phyloP scores from a whole-genome alignment of 1,284 basidiomycete species.

The Ceratobasidium sp. region DNA sequence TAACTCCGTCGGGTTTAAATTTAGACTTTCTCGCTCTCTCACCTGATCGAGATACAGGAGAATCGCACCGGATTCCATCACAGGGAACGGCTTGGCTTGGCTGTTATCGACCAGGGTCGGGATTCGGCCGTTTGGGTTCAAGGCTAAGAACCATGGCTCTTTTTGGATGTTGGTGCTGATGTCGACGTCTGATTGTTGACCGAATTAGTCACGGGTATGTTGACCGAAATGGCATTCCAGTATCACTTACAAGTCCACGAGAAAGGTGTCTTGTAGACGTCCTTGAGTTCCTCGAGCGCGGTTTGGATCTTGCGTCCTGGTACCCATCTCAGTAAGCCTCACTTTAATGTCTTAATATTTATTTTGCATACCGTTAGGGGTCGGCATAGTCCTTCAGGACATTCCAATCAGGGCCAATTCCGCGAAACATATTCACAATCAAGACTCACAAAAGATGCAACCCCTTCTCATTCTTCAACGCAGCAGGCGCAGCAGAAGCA shows the following conservation, averaged over 20 bases:
- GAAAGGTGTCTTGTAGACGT: constrained; percentile 31
- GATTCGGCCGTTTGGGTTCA: constrained; percentile 42
- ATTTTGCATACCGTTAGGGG: constrained; percentile 27
- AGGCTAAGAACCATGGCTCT: constrained; percentile 36
- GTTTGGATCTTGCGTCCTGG: constrained; percentile 36
- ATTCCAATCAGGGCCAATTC: background rate
- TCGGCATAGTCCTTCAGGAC: constrained; percentile 27
- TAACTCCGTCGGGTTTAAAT: background rate
- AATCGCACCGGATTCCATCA: constrained; percentile 44
- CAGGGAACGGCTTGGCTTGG: constrained; percentile 40
- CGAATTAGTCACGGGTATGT: too few relatives aligned
- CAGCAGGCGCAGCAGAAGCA: constrained; percentile 13
- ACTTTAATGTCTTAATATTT: background rate
- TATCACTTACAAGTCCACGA: constrained; percentile 35
- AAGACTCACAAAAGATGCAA: constrained; percentile 30
- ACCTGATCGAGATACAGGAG: constrained; percentile 41
- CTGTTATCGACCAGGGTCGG: constrained; percentile 40
- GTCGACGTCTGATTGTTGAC: constrained; percentile 19
- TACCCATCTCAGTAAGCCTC: background rate
- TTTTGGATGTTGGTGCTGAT: constrained; percentile 41
- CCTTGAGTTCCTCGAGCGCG: constrained; percentile 33
- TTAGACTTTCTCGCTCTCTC: background rate
- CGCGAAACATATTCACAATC: background rate
- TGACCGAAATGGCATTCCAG: too few relatives aligned
- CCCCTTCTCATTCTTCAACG: constrained; percentile 28